Percentiles rank a stretch among this genome's conserved stretches.
Conservation (phyloP, 805 yeast genomes). For the Yarrowia sp. region DNA sequence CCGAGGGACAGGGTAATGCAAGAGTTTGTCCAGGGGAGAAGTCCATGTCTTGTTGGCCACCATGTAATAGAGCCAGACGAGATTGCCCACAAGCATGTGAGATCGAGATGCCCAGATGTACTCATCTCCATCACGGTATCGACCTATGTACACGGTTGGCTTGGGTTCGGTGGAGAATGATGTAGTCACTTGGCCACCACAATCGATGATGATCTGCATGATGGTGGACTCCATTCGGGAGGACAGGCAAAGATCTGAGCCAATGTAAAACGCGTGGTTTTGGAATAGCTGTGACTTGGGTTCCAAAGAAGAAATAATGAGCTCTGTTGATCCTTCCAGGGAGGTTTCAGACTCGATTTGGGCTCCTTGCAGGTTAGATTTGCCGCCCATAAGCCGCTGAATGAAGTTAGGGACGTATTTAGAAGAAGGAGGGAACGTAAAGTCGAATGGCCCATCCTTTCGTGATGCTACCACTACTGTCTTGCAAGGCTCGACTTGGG, state of each 20-base stretch:
- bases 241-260: constrained; percentile 55
- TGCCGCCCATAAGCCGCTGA: constrained; percentile 5
- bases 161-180: constrained; percentile 30
- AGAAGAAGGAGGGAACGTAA: constrained; percentile 15
- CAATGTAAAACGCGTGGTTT: constrained; percentile 49
- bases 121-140: constrained; percentile 55
- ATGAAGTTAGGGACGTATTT: constrained; percentile 16
- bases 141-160: constrained; percentile 58
- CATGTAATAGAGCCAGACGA: constrained; percentile 74
- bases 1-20: constrained; percentile 66
- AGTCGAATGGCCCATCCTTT: constrained; percentile 10
- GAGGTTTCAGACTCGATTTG: constrained; percentile 13
- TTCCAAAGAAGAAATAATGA: constrained; percentile 23
- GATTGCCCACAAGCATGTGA: constrained; percentile 54
- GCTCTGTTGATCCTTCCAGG: constrained; percentile 8
- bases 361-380: constrained; percentile 3
- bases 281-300: constrained; percentile 36
- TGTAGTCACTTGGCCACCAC: constrained; percentile 52
- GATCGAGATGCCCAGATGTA: constrained; percentile 47
- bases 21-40: constrained; percentile 51
- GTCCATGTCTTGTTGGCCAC: constrained; percentile 53
- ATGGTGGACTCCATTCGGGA: constrained; percentile 43
- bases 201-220: constrained; percentile 44
- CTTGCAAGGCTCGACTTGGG: constrained; percentile 7
- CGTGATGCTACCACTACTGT: neutral